Conservation (phyloP, 1,284 basidiomycete genomes). For the Ganoderma lingzhi region DNA sequence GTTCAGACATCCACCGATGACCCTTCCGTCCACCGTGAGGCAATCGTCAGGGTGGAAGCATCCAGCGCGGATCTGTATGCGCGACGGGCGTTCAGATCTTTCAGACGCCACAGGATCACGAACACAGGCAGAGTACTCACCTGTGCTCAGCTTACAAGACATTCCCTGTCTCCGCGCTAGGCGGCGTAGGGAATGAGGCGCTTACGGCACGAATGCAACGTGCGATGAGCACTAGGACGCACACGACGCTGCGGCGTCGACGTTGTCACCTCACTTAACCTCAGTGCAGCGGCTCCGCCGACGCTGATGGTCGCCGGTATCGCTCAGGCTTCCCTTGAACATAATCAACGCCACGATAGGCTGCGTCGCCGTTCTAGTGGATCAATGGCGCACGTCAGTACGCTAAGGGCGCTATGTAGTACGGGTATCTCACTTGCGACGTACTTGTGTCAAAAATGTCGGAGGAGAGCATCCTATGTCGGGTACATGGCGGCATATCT, state of each 20-base stretch:
- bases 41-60: slow-evolving; percentile 64
- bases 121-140: slow-evolving; percentile 16
- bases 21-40: slow-evolving; percentile 30
- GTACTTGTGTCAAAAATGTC: slow-evolving; percentile 34
- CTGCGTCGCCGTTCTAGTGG: slow-evolving; percentile 30
- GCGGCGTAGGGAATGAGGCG: slow-evolving; percentile 31
- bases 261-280: slow-evolving; percentile 36
- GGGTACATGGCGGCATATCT: slow-evolving; percentile 43
- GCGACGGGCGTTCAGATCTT: background rate
- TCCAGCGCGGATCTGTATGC: slow-evolving; percentile 72
- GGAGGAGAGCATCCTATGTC: slow-evolving; percentile 42
- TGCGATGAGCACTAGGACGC: too few relatives aligned
- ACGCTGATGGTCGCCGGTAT: slow-evolving; percentile 38
- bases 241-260: background rate
- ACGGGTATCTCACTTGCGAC: slow-evolving; percentile 38
- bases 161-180: slow-evolving; percentile 53
- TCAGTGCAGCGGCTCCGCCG: slow-evolving; percentile 25
- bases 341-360: slow-evolving; percentile 44
- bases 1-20: too few relatives aligned
- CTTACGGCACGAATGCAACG: slow-evolving; percentile 26
- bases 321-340: slow-evolving; percentile 44
- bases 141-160: slow-evolving; percentile 56
- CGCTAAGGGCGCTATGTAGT: slow-evolving; percentile 35
- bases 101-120: background rate
- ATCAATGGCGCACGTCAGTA: slow-evolving; percentile 38